A percentile compares a stretch with the other conserved stretches of the same genome.
phyloP scores from a whole-genome alignment of 2,329 filamentous ascomycete species.

The Chrysoporthe deuterocubensis region DNA sequence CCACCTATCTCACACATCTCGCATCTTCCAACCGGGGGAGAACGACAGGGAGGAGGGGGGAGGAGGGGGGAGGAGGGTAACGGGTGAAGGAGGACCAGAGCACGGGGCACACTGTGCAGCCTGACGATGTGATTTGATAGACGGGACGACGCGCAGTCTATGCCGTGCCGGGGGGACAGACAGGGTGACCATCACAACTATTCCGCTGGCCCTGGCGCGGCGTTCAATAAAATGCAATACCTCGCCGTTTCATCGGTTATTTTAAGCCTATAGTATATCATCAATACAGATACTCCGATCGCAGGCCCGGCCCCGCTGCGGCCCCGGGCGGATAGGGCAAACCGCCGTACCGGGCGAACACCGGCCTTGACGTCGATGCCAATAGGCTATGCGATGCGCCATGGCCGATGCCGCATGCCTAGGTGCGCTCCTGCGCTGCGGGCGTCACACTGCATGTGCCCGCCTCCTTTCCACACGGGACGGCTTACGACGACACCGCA shows the following conservation, averaged over 20 bases:
- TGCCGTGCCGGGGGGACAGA: not conserved
- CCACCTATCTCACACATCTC: not conserved
- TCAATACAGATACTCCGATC: too few species aligned
- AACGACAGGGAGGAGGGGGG: too few species aligned
- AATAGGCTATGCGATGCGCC: not conserved
- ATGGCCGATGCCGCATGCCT: not conserved
- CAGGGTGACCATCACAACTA: not conserved
- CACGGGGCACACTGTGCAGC: not conserved
- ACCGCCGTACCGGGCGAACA: too few species aligned
- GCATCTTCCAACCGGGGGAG: not conserved
- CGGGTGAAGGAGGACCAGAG: not conserved
- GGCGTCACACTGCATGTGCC: not conserved
- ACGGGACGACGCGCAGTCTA: not conserved
- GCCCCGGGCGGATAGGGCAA: too few species aligned
- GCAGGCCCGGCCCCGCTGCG: too few species aligned
- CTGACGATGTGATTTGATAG: not conserved
- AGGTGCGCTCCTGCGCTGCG: not conserved
- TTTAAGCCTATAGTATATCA: too few species aligned
- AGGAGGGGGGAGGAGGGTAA: too few species aligned
- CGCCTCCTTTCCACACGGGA: not conserved
- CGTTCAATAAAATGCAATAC: too few species aligned
- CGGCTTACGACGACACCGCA: not conserved
- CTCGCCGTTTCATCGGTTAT: too few species aligned
- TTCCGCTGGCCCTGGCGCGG: too few species aligned
- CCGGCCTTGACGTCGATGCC: not conserved